These are phyloP conservation scores for Pisolithus tinctorius DNA, from an alignment of 768 basidiomycete genomes.

Conservation along the genomic window DNA sequence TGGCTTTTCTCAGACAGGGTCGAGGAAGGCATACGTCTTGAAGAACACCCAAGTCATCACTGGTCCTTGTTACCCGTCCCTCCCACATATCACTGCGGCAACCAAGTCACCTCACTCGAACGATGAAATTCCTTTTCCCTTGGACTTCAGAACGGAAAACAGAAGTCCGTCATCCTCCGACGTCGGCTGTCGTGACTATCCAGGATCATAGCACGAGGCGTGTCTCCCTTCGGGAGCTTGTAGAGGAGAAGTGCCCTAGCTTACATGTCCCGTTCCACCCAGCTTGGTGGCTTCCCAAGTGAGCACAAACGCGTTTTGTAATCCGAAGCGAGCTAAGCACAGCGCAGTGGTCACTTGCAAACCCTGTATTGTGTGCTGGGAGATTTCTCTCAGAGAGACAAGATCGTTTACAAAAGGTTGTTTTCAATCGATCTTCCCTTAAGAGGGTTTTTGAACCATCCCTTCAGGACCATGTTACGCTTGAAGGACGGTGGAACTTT, in stretches of 20 bases:
- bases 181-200: conserved; percentile 15
- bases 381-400: conserved; percentile 26
- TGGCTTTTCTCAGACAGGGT: too few species aligned
- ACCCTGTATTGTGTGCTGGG: conserved; percentile 26
- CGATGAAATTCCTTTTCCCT: conserved; percentile 18
- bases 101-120: background rate
- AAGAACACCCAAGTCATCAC: too few species aligned
- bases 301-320: background rate
- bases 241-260: conserved; percentile 26
- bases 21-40: too few species aligned
- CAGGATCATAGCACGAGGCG: conserved; percentile 4
- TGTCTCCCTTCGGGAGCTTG: conserved; percentile 23
- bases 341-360: conserved; percentile 25
- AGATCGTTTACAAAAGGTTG: conserved; percentile 26
- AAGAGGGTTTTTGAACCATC: conserved; percentile 3
- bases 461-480: conserved; percentile 20
- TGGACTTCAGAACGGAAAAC: conserved; percentile 9
- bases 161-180: conserved; percentile 15
- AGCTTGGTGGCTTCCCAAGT: conserved; percentile 30
- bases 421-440: background rate
- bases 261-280: conserved; percentile 22
- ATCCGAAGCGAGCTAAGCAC: conserved; percentile 10
- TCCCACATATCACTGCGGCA: background rate
- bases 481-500: conserved; percentile 27
- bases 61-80: background rate